Evolutionary conservation across 2,329 filamentous ascomycete genomes (phyloP), one percentile per base, ranked within the genome.

Genomic region (Penicillium sp.): DNA sequence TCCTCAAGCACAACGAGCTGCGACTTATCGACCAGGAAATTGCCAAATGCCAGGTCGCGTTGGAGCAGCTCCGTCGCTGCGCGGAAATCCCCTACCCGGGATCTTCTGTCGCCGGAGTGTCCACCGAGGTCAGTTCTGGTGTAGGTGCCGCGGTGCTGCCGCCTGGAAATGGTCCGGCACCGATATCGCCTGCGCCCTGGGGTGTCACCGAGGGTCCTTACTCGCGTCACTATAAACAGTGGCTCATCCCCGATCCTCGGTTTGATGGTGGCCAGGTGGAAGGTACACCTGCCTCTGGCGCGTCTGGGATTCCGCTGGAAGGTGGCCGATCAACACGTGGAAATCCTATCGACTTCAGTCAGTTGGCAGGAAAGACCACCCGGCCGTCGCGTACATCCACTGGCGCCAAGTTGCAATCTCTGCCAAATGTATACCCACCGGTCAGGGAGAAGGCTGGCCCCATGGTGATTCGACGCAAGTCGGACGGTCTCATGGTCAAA

Each of bases 21-120:
- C 90, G 92, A 53, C 81, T 96, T 63, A 96, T 97, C 73, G 91
- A 97, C 70, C 92, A 96, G 75, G 94, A 97, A 77, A 83, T 97
- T 61, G 93, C 91, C 61, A 97, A 97, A 78, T 97, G 92, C 70
- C 92, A 97, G 77, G 80, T 92, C 60, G 91, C 92, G 10, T 82
- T 97, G 63, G 94, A 99, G 76, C 94, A 97, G 77, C 80, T 99
- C 59, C 89, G 94, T 65, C 87, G 94, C 56, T 97, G 92, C 76
- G 88, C 94, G 70, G 81, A 97, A 63, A 93, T 96, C 64, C 93
- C 93, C 4, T 97, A 92, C 72, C 92, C 93, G 28, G 85, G 87
- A 60, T 84, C 85, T 59, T 81, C 84, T 59, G 83, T 85, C 36
- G 46, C 69, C 18, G 72, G 69, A 16, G 85, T 86, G 8, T 87